These are phyloP conservation scores for Fusarium sp. DNA, from an alignment of 2,329 filamentous ascomycete genomes.

Conservation along the genomic window DNA sequence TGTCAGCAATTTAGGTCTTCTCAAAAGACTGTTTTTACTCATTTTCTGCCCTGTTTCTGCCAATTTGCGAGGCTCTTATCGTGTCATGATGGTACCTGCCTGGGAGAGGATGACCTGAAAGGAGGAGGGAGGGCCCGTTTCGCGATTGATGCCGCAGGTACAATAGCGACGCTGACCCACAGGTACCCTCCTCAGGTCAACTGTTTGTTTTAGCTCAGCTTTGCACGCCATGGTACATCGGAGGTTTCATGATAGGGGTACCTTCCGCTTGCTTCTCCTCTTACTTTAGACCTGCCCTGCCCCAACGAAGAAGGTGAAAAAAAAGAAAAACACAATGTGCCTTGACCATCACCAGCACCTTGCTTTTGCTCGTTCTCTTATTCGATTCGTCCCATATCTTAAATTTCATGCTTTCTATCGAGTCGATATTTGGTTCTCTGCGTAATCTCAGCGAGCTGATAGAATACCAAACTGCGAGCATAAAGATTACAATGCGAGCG, in stretches of 20 bases:
- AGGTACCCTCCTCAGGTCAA: slow-evolving; percentile 9
- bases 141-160: slow-evolving; percentile 23
- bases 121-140: slow-evolving; percentile 18
- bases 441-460: neutral
- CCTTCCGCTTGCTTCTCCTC: neutral
- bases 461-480: neutral
- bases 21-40: neutral
- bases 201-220: neutral
- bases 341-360: neutral
- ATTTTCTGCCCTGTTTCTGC: neutral
- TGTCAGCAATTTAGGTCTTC: neutral
- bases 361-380: neutral
- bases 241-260: slow-evolving; percentile 15
- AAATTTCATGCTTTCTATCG: neutral
- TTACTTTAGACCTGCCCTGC: slow-evolving; percentile 5
- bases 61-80: neutral
- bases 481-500: neutral
- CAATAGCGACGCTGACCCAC: slow-evolving; percentile 2
- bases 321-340: slow-evolving; percentile 11
- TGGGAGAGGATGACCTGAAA: slow-evolving; percentile 15
- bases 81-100: slow-evolving; percentile 14
- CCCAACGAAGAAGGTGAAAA: neutral
- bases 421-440: neutral
- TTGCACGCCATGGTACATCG: slow-evolving; percentile 7
- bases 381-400: neutral